These are phyloP conservation scores for Chlorociboria aeruginascens DNA, from an alignment of 495 filamentous ascomycete species.

Conservation along the genomic window DNA sequence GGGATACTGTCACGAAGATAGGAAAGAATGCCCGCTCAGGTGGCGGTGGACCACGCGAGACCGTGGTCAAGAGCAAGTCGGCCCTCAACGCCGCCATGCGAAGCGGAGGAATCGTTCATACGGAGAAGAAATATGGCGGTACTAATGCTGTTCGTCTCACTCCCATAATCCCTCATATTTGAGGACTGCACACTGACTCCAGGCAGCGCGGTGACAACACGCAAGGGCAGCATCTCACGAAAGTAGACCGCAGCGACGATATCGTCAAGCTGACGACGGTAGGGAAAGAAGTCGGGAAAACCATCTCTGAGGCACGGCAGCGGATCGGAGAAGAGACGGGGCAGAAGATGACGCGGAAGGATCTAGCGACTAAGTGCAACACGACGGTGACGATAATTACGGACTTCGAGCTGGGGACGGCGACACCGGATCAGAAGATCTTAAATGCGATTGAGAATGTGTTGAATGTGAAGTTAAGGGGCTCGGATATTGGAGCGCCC, in stretches of 20 bases:
- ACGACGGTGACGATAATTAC: constrained; percentile 67
- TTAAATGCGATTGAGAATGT: constrained; percentile 69
- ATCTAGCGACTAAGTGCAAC: constrained; percentile 90
- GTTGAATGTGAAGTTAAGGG: constrained; percentile 75
- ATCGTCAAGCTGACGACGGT: constrained; percentile 94
- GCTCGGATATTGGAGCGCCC: constrained; percentile 61
- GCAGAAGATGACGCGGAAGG: constrained; percentile 97
- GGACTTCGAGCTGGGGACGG: constrained; percentile 75
- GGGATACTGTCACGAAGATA: constrained; percentile 88
- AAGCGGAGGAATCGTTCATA: constrained; percentile 59
- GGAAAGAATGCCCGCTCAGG: constrained; percentile 63
- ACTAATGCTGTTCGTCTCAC: constrained; percentile 60
- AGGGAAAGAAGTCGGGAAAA: constrained; percentile 64
- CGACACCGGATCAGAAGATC: constrained; percentile 75
- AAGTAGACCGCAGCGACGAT: constrained; percentile 96
- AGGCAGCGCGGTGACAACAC: no score
- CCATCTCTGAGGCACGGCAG: constrained; percentile 61
- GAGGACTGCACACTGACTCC: no score
- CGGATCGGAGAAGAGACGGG: constrained; percentile 79
- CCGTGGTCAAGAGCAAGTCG: constrained; percentile 72
- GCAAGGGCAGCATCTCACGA: constrained; percentile 89
- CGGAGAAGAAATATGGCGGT: constrained; percentile 83
- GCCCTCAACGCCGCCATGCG: constrained; percentile 87
- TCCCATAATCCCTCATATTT: neutral
- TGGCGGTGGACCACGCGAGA: constrained; percentile 59